Base-by-base conservation (phyloP, 2,329 filamentous ascomycete species). In the Fusarium sp. region DNA sequence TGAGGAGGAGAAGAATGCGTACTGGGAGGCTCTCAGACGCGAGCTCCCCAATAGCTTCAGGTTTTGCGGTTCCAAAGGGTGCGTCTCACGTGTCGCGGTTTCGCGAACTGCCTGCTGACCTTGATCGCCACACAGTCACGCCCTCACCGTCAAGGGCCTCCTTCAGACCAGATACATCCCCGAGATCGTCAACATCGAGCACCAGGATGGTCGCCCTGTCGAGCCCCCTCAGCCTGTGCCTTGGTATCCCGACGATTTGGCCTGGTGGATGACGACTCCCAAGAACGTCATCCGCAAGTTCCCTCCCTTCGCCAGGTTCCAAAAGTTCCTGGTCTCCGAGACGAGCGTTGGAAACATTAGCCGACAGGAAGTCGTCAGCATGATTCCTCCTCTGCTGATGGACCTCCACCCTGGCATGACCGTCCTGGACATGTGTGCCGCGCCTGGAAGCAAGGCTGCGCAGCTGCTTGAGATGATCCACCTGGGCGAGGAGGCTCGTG, bases 341-440 rank as follows among this genome's bases (percentile, higher is more conserved):
- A 98, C 97, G 5, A 95, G 94, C 66, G 95, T 98, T 24, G 97
- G 97, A 79, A 99, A 98, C 83, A 98, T 99, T 80, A 98, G 94
- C 84, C 92, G 97, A 79, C 97, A 99, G 84, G 97, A 99, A 85
- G 93, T 98, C 52, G 97, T 99, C 80, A 98, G 95, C 86, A 99
- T 99, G 97, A 98, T 99, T 73, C 97, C 97, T 29, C 97, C 97
- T 29, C 89, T 98, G 77, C 88, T 98, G 78, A 93, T 99, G 87
- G 95, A 98, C 80, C 88, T 98, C 60, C 91, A 91, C 77, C 95
- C 97, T 6, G 94, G 95, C 63, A 97, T 98, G 92, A 93, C 93
- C 2, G 95, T 98, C 11, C 86, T 99, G 77, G 97, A 99, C 83
- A 92, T 99, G 86, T 99, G 97, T 84, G 97, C 97, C 69, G 97